Conservation (phyloP, 345 rosid species). For the Rhizophora mangle region DNA sequence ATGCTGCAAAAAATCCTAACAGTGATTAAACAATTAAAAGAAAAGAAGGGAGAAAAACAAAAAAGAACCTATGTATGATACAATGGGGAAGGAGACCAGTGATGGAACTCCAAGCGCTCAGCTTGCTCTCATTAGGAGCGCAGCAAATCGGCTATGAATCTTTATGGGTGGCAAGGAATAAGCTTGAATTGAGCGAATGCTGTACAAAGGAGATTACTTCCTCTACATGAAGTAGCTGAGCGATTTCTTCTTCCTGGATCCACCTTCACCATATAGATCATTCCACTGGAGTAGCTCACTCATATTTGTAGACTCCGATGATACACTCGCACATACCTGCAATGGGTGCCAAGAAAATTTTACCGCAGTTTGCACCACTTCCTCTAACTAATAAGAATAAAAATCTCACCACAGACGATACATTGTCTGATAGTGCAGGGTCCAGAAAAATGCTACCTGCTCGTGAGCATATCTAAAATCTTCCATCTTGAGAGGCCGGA, state of each 20-base stretch:
- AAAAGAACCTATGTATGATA: constrained; percentile 34
- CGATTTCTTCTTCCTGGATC: constrained; percentile 83
- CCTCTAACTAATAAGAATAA: too few relatives aligned
- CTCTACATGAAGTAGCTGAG: constrained; percentile 97
- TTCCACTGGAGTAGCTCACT: constrained; percentile 96
- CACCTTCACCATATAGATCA: constrained; percentile 96
- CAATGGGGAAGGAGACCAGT: constrained; percentile 28
- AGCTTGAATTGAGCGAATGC: constrained; percentile 26
- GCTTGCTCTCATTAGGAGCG: constrained; percentile 16
- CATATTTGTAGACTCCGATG: constrained; percentile 93
- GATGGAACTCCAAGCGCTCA: constrained; percentile 26
- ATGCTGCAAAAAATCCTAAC: constrained; percentile 17
- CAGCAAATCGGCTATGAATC: not conserved
- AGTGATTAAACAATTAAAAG: not conserved
- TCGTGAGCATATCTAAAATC: constrained; percentile 91
- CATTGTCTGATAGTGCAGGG: too few relatives aligned
- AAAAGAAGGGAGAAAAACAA: not conserved
- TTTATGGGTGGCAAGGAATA: constrained; percentile 17
- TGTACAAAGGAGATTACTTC: constrained; percentile 26
- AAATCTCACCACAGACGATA: too few relatives aligned
- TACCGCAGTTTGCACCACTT: not conserved
- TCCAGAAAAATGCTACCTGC: constrained; percentile 52
- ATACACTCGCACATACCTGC: constrained; percentile 96
- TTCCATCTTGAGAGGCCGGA: constrained; percentile 74
- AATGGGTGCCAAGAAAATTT: not conserved